Evolutionary conservation across 352 stramenopile genomes (phyloP).

Genomic region (Albugo laibachii): DNA sequence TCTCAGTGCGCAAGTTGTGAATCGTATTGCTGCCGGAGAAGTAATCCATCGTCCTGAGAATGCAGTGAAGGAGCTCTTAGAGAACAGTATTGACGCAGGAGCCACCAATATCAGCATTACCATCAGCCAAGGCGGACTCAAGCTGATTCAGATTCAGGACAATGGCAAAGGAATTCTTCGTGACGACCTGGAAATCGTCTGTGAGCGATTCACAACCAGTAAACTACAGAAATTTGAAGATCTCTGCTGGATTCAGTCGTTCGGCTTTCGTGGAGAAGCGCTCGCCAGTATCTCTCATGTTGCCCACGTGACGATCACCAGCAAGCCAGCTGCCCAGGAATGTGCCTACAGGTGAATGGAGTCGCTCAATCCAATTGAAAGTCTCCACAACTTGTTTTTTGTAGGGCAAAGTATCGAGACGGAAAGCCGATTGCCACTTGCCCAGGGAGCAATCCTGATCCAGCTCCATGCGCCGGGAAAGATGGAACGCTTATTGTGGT

Average conservation of each 20-base stretch:
- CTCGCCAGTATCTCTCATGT: constrained; percentile 94
- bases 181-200: constrained; percentile 88
- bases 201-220: constrained; percentile 94
- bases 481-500: constrained; percentile 65
- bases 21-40: constrained; percentile 88
- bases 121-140: constrained; percentile 73
- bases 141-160: constrained; percentile 90
- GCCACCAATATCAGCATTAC: constrained; percentile 68
- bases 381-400: neutral
- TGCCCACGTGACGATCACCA: constrained; percentile 81
- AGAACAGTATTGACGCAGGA: constrained; percentile 96
- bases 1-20: constrained; percentile 82
- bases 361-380: neutral
- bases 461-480: constrained; percentile 53
- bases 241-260: constrained; percentile 86
- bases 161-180: constrained; percentile 86
- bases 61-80: constrained; percentile 95
- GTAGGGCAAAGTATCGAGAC: constrained; percentile 83
- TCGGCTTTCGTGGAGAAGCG: constrained; percentile 97
- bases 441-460: constrained; percentile 37
- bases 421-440: constrained; percentile 65
- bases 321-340: constrained; percentile 47
- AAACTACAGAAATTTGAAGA: constrained; percentile 94
- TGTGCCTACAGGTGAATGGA: constrained; percentile 60
- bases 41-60: constrained; percentile 89